Percentiles rank a stretch among this genome's conserved stretches.
These are phyloP conservation scores for Mycena epipterygia DNA, from an alignment of 768 basidiomycete genomes.

Conservation along the genomic window DNA sequence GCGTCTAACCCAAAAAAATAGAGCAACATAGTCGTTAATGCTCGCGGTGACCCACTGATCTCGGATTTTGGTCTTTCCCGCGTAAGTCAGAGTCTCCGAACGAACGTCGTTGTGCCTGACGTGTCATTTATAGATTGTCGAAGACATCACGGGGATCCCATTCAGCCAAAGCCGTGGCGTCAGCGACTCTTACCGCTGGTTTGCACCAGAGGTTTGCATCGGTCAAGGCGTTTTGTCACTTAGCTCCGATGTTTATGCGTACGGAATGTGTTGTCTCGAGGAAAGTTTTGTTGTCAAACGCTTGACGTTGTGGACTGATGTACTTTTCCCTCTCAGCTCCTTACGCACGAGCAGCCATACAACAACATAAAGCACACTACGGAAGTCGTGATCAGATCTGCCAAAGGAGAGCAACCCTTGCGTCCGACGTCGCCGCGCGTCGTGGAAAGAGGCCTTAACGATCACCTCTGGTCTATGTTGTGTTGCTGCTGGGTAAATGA, in stretches of 20 bases:
- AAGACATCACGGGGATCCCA: constrained; percentile 69
- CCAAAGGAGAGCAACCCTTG: constrained; percentile 57
- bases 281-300: constrained; percentile 40
- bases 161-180: constrained; percentile 67
- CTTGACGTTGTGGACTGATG: not conserved
- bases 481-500: constrained; percentile 57
- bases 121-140: constrained; percentile 57
- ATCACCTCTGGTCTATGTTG: constrained; percentile 61
- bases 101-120: not conserved
- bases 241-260: constrained; percentile 67
- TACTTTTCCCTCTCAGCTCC: constrained; percentile 49
- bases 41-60: constrained; percentile 60
- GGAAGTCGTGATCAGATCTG: constrained; percentile 60
- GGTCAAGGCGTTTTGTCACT: constrained; percentile 63
- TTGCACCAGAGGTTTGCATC: constrained; percentile 68
- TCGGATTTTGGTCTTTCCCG: constrained; percentile 72
- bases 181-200: constrained; percentile 63
- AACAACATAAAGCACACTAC: constrained; percentile 64
- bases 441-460: constrained; percentile 58
- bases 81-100: constrained; percentile 43
- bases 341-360: constrained; percentile 69
- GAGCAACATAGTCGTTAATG: constrained; percentile 65
- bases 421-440: constrained; percentile 53
- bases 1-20: constrained; percentile 35
- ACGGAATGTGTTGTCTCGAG: constrained; percentile 71